Base-by-base conservation (phyloP, 345 rosid species). In the Populus ilicifolia region DNA sequence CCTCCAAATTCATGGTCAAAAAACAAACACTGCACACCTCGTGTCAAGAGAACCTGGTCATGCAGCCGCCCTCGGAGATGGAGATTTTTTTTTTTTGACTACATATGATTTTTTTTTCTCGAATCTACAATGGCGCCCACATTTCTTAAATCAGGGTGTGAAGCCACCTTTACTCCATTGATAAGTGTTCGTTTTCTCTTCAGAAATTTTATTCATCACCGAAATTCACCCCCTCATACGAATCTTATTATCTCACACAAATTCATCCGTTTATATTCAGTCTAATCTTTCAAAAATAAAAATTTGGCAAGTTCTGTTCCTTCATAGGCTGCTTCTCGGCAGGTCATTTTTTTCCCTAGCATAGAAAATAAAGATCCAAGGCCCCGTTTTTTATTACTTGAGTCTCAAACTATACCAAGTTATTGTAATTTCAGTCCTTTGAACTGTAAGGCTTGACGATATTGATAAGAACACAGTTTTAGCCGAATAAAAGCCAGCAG, bases 51-150 rank as follows among this genome's bases (percentile, higher is more conserved):
- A 62, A 79, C 73, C 56, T 66, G 70, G 64, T 33, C 10, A 64
- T 71, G 67, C 74, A 63, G 82, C 80, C 75, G 71, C 56, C 79
- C 64, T 35, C n/a, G 25, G 52, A 8, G 41, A 76, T 52, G 73
- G 71, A 23, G 12, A 36, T 68, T 48, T 11, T 62, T 38, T 62
- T 38, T 12, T 43, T 43, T 43, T 43, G 13, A 50, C 56, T 8
- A 39, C n/a, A 13, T 50, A 71, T 71, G 10, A 29, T 33, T 54
- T 71, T 52, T 10, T 35, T 71, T 27, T 9, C 6, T 8, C 43
- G 10, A 67, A 17, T 1, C 20, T 8, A 35, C n/a, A 3, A 23
- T n/a, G n/a, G 27, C 10, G 64, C 5, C 25, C 29, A 10, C 64
- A 59, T 59, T n/a, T 59, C 3, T 54, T 54, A 8, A n/a, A 59